Evolutionary conservation across 176 grass and related monocot species (phyloP), one percentile per base, ranked within the genome.

Genomic region (Calamus simplicifolius): DNA sequence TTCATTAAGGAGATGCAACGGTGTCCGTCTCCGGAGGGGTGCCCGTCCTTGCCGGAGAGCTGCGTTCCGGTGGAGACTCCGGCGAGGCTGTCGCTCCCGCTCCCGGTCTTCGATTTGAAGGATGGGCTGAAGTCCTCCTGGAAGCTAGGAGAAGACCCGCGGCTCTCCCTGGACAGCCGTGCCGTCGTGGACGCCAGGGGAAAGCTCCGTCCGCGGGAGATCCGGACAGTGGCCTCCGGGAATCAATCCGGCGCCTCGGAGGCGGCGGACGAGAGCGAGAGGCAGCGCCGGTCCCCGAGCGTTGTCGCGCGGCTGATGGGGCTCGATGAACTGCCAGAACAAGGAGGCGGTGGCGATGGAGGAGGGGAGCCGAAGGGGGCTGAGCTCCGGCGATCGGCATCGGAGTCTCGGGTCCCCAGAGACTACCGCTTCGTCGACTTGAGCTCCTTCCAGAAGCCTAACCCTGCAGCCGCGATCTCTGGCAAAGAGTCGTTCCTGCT

Each of bases 241-340:
- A 61, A 3, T 2, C 62, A 70, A 50, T 75, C 77, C 26, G 65
- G 72, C 38, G 77, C 66, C 0, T 78, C 79, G 2, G 76, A 79
- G 0, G 35, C 58, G 19, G 67, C 50, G 16, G 81, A 77, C 0
- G 72, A 75, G 35, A 43, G 35, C 35, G 35, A 43, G 35, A 43
- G 35, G 13, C 81, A 90, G 8, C 71, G 91, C 14, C 68, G 91
- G 3, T 96, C 93, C 0, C 93, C 93, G 4, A 92, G 93, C 48
- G 87, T 98, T 1, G 84, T 98, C 54, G 93, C 84, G 17, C 69
- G 93, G 51, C 76, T 98, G 18, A 98, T 98, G 93, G 93, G 93
- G 16, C 87, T 98, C 57, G 87, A 92, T 50, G 77, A 48, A 43
- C 81, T 98, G 5, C 84, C 87, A 17, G 61, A 43, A 43, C 12